Conservation (phyloP, 352 stramenopile genomes). For the Lagenidium sp. region DNA sequence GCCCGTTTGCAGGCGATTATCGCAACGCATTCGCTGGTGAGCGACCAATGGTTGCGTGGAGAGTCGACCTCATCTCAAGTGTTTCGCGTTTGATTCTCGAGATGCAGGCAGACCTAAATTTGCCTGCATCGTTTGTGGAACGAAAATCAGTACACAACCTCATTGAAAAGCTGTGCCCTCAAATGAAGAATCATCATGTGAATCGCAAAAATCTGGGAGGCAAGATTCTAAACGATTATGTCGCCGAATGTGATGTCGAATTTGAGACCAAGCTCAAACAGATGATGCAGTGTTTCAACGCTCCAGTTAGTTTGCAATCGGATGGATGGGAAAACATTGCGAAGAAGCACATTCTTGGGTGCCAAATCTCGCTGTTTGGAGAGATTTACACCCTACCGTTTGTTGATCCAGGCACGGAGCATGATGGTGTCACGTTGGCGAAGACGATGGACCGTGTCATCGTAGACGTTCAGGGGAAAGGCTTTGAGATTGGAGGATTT, state of each 20-base stretch:
- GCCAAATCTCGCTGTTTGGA: neutral
- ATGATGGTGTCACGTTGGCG: constrained; percentile 2
- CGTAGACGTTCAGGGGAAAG: neutral
- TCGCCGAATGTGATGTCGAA: neutral
- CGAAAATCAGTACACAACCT: neutral
- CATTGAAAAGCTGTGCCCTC: neutral
- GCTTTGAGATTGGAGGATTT: neutral
- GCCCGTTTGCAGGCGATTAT: neutral
- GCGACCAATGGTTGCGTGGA: neutral
- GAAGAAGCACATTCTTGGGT: constrained; percentile 1
- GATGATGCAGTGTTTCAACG: neutral
- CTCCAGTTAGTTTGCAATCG: neutral
- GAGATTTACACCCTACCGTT: neutral
- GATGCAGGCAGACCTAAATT: neutral
- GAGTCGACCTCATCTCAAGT: neutral
- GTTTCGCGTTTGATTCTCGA: neutral
- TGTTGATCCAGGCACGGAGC: neutral
- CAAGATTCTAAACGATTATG: neutral
- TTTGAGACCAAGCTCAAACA: neutral
- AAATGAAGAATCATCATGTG: neutral
- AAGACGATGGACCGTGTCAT: neutral
- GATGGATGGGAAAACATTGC: constrained; percentile 1
- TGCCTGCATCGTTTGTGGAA: neutral
- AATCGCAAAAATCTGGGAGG: neutral
- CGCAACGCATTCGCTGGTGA: neutral